Base-by-base conservation (phyloP, 805 yeast species). In the Pichia cabralensis region DNA sequence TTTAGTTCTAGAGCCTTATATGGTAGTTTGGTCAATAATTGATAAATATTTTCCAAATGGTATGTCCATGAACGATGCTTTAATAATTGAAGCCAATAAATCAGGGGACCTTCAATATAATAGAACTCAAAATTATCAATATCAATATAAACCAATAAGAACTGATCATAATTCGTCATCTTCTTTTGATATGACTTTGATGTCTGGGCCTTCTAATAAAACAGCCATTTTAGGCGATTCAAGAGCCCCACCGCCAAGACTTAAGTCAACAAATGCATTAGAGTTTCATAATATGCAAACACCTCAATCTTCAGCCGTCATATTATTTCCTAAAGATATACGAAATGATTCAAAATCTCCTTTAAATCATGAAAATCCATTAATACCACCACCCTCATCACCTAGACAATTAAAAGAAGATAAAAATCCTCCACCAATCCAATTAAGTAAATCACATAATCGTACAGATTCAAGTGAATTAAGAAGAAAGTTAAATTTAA, bases 11-110 rank as follows among this genome's bases (percentile, higher is more conserved):
- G 76, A 72, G 38, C 83, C 92, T 0, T 89, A 81, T 48, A 69
- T 67, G 32, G 53, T 60, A 14, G 72, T 82, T 1, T 74, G 76
- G 71, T 54, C 58, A 8, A 45, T 80, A 0, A 44, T 82, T 8
- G 86, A 80, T 39, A 58, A 59, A 15, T 69, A 66, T 45, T 81
- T 60, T 48, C 83, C 86, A 0, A 51, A 60, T n/a, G 84, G 85
- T 0, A 81, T 80, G 86, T 43, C 53, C 3, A 69, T 78, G 66
- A 57, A 60, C 13, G 84, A 79, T 32, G 80, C 89, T 0, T 62
- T 81, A 21, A 52, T 79, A 2, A 64, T 80, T 11, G 81, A 70
- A n/a, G 54, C 20, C 2, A 4, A 12, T 3, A 17, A 11, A 6
- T 30, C 18, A 23, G 33, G 10, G 17, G 12, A 8, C 26, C 20